Conservation (phyloP, 805 yeast genomes). For the Saturnispora serradocipensis region DNA sequence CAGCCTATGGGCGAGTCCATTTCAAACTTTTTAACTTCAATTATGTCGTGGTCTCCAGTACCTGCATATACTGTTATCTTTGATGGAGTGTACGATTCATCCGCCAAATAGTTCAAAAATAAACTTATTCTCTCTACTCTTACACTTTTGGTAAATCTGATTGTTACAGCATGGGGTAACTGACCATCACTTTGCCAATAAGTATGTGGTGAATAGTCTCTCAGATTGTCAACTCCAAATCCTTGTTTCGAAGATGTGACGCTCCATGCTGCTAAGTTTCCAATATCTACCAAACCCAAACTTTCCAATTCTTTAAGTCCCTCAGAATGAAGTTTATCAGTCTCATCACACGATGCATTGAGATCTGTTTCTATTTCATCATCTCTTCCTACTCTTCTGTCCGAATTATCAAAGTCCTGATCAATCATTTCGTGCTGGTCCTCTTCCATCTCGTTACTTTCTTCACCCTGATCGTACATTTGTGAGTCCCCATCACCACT, state of each 20-base stretch:
- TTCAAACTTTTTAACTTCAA: slow-evolving; percentile 52
- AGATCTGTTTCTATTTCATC: neutral
- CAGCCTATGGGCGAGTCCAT: slow-evolving; percentile 69
- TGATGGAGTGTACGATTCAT: slow-evolving; percentile 90
- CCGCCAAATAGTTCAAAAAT: slow-evolving; percentile 60
- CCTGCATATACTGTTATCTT: slow-evolving; percentile 61
- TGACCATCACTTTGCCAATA: slow-evolving; percentile 96
- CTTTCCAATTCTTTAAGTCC: slow-evolving; percentile 51
- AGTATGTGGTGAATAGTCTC: slow-evolving; percentile 61
- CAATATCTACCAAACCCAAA: slow-evolving; percentile 60
- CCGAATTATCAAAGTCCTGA: neutral
- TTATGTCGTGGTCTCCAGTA: slow-evolving; percentile 67
- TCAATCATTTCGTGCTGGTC: neutral
- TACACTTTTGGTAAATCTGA: slow-evolving; percentile 73
- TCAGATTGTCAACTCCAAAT: slow-evolving; percentile 57
- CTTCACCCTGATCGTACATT: neutral
- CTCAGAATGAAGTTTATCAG: slow-evolving; percentile 12
- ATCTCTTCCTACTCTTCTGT: neutral
- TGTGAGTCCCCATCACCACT: neutral
- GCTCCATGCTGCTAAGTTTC: slow-evolving; percentile 76
- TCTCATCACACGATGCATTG: neutral
- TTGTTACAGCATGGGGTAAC: slow-evolving; percentile 75
- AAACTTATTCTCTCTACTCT: slow-evolving; percentile 58
- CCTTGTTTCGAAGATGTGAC: slow-evolving; percentile 71
- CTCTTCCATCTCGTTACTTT: neutral